phyloP scores from a whole-genome alignment of 31 red algal species.

The Endocladia muricata region DNA sequence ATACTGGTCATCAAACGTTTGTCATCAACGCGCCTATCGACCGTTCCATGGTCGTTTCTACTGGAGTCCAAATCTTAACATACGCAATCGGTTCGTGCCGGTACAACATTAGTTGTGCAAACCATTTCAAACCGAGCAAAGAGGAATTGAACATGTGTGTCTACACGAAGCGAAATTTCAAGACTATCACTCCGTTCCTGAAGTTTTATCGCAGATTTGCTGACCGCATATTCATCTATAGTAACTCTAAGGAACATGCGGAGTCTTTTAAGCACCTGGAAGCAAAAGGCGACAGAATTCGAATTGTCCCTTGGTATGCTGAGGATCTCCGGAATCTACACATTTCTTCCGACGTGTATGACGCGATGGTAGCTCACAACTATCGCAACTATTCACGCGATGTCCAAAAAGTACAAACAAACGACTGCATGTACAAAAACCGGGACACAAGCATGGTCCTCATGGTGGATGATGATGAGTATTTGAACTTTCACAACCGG shows the following conservation, averaged over 20 bases:
- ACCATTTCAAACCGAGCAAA: neutral
- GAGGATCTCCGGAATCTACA: neutral
- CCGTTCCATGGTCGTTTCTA: neutral
- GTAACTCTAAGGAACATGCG: neutral
- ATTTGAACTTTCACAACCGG: conserved; percentile 19
- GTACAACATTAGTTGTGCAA: conserved; percentile 11
- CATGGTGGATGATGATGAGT: conserved; percentile 21
- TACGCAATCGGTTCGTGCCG: conserved; percentile 2
- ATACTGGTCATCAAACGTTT: conserved; percentile 8
- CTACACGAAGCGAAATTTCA: neutral
- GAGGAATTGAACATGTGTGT: conserved; percentile 27
- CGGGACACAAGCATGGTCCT: conserved; percentile 23
- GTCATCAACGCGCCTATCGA: neutral
- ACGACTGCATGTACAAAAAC: conserved; percentile 32
- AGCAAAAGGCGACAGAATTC: neutral
- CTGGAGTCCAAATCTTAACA: conserved; percentile 6
- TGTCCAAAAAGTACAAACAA: conserved; percentile 30
- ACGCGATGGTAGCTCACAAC: conserved; percentile 7
- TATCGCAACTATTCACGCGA: conserved; percentile 23
- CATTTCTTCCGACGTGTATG: neutral
- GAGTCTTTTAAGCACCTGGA: neutral
- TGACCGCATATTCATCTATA: conserved; percentile 31
- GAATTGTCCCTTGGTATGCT: conserved; percentile 1
- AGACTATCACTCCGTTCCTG: neutral
- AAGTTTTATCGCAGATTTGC: neutral